Evolutionary conservation across 257 asterid species (phyloP).

Genomic region (Linderniella brevidens): DNA sequence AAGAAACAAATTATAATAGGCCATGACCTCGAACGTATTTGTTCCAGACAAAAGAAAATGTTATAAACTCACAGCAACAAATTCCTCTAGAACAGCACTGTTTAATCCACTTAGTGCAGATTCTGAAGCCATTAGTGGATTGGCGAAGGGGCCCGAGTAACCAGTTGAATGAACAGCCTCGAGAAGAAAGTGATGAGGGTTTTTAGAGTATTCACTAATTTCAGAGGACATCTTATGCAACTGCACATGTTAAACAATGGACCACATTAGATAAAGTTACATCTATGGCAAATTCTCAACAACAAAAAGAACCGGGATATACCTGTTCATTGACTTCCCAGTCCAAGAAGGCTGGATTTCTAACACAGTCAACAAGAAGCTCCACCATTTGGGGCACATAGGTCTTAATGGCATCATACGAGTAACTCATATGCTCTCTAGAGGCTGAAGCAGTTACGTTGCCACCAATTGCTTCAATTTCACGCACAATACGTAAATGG

Average conservation of each 20-base stretch:
- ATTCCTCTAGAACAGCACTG: slow-evolving; percentile 56
- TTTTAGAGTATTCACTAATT: slow-evolving; percentile 50
- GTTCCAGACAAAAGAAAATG: not conserved
- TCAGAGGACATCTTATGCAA: slow-evolving; percentile 52
- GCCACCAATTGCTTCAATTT: slow-evolving; percentile 96
- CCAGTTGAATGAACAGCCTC: slow-evolving; percentile 84
- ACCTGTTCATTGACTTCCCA: slow-evolving; percentile 99
- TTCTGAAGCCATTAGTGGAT: slow-evolving; percentile 68
- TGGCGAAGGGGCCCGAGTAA: slow-evolving; percentile 54
- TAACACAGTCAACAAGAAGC: slow-evolving; percentile 63
- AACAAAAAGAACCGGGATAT: slow-evolving; percentile 7
- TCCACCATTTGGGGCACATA: slow-evolving; percentile 87
- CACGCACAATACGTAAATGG: slow-evolving; percentile 71
- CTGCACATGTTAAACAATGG: slow-evolving; percentile 19
- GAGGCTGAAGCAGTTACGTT: slow-evolving; percentile 56
- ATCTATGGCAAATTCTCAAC: slow-evolving; percentile 3
- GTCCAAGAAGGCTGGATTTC: slow-evolving; percentile 84
- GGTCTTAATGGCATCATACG: slow-evolving; percentile 62
- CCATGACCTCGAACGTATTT: not conserved
- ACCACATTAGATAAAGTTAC: slow-evolving; percentile 2
- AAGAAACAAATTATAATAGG: not conserved
- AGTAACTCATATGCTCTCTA: slow-evolving; percentile 74
- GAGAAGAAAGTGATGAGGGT: slow-evolving; percentile 69
- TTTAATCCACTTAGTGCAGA: slow-evolving; percentile 34
- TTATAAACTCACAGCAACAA: slow-evolving; percentile 50